Evolutionary conservation across 2,329 filamentous ascomycete genomes (phyloP).

Genomic region (Colletotrichum sp.): DNA sequence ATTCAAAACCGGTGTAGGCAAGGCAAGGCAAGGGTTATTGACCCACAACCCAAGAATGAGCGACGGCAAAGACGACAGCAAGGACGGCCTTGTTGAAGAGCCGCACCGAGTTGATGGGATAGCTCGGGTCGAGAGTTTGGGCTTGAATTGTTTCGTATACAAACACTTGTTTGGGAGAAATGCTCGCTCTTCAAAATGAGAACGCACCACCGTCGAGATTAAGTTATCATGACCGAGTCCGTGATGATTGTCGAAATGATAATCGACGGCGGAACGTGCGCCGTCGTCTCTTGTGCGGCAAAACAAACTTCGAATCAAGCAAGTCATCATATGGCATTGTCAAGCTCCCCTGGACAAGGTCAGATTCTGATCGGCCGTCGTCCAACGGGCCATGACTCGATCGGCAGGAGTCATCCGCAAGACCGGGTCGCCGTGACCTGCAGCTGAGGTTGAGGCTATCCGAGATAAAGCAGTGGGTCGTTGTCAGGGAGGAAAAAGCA

Average conservation of each 20-base stretch:
- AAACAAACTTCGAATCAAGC: slow-evolving; percentile 1
- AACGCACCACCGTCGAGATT: neutral
- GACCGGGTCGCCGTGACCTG: neutral
- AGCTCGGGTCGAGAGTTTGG: neutral
- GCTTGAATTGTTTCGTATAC: neutral
- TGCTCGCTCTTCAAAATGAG: neutral
- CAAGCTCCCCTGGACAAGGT: neutral
- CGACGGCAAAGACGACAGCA: neutral
- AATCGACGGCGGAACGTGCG: neutral
- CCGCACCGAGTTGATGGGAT: neutral
- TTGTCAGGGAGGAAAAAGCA: neutral
- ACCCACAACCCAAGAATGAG: neutral
- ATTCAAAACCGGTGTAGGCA: neutral
- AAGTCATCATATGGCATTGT: neutral
- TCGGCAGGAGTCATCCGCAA: neutral
- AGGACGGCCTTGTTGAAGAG: neutral
- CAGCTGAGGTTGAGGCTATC: neutral
- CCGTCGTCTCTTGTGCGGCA: neutral
- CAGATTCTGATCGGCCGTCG: slow-evolving; percentile 1
- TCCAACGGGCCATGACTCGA: slow-evolving; percentile 4
- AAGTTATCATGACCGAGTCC: neutral
- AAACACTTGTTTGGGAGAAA: neutral
- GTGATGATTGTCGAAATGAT: neutral
- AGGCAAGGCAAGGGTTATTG: neutral
- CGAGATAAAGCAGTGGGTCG: neutral